Evolutionary conservation across 164 flowering plant genomes (phyloP), one percentile per base, ranked within the genome.

Genomic region (Kalanchoe fedtschenkoi): DNA sequence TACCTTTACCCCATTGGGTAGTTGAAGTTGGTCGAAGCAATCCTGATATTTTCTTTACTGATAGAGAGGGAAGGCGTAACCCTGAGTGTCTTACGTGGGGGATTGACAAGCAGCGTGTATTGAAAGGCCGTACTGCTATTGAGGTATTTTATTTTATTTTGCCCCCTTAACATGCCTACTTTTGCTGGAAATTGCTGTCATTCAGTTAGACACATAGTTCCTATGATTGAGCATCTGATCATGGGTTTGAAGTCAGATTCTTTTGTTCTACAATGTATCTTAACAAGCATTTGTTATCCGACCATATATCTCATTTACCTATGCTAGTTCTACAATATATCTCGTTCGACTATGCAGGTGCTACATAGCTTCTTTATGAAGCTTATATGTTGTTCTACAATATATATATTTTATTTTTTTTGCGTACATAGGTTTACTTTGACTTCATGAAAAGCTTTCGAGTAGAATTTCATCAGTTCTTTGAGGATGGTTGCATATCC

Each of bases 41-140:
- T 73, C 97, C 97, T n/a, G 86, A 90, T 68, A 88, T 93, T 73
- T 88, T 71, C 74, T 93, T 93, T 75, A 90, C 97, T 21, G 97
- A 93, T 74, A 76, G 81, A 75, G 89, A 83, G 65, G 99, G 97
- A 72, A 83, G 96, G 65, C 83, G 78, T 17, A 90, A 93, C 56
- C 86, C 88, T 71, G 99, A 93, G 78, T 93, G 99, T 57, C 96
- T 90, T 30, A 79, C 99, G 15, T 93, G 97, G 99, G 99, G 97
- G 30, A 77, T 87, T 64, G 99, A 93, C 74, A 90, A 83, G 72
- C 96, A 86, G 70, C 78, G 99, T 33, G 89, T 88, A 62, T 75
- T 93, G 66, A 81, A 84, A 71, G 99, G 97, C 30, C 86, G 99
- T 21, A 93, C 96, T 72, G 99, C 92, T 44, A 60, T 84, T 60